These are phyloP conservation scores for Aspergillus hancockii DNA, from an alignment of 495 filamentous ascomycete genomes.

Conservation along the genomic window DNA sequence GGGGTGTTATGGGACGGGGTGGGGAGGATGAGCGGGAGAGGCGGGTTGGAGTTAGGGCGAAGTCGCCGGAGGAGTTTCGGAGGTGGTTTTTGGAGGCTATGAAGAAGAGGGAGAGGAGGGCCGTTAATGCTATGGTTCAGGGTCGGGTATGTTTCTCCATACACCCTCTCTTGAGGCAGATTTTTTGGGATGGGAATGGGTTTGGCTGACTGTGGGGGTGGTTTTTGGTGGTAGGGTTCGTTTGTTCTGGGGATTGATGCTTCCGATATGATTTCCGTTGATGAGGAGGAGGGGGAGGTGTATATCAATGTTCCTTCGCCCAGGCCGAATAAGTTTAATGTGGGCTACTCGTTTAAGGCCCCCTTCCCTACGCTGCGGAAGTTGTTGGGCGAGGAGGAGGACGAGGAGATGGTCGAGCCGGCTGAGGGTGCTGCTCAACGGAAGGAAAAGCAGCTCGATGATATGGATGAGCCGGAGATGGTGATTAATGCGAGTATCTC, in stretches of 20 bases:
- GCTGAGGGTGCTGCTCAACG: conserved; percentile 1
- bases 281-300: conserved; percentile 32
- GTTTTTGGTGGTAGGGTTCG: conserved; percentile 24
- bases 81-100: conserved; percentile 51
- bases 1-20: conserved; percentile 35
- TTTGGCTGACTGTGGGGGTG: conserved; percentile 7
- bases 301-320: conserved; percentile 32
- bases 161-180: no score
- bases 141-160: conserved; percentile 37
- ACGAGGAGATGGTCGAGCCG: conserved; percentile 25
- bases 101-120: conserved; percentile 43
- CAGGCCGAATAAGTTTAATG: conserved; percentile 23
- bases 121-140: conserved; percentile 44
- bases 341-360: conserved; percentile 38
- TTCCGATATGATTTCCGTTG: conserved; percentile 33
- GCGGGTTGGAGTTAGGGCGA: conserved; percentile 44
- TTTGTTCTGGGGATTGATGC: conserved; percentile 47
- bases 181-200: conserved; percentile 1
- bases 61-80: conserved; percentile 49
- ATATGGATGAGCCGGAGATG: conserved; percentile 25
- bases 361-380: conserved; percentile 31
- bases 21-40: conserved; percentile 30
- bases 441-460: background rate
- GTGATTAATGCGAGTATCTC: conserved; percentile 33
- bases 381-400: conserved; percentile 20